Conservation (phyloP, 139 green algal genomes). For the Chlamydomonas sp. region DNA sequence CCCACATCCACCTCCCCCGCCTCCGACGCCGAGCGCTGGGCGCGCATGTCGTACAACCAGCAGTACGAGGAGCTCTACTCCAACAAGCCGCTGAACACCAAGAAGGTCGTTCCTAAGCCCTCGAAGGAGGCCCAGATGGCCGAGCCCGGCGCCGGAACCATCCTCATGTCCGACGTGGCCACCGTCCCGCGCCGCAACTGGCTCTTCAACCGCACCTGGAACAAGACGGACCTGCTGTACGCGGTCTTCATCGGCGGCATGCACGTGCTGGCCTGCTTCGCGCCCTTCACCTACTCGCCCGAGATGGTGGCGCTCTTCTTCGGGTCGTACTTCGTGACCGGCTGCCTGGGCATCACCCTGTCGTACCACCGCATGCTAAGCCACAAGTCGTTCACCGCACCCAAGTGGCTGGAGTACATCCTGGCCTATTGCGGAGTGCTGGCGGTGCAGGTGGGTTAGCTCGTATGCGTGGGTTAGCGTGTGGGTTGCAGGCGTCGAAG, state of each 20-base stretch:
- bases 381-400: constrained; percentile 91
- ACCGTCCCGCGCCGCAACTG: constrained; percentile 55
- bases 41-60: constrained; percentile 72
- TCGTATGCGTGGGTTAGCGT: constrained; percentile 75
- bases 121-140: constrained; percentile 65
- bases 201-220: constrained; percentile 74
- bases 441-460: constrained; percentile 84
- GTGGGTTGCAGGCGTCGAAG: neutral
- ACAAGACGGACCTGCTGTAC: constrained; percentile 81
- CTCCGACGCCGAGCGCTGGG: neutral
- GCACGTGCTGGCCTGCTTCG: constrained; percentile 78
- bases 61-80: constrained; percentile 86
- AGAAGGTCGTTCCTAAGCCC: constrained; percentile 82
- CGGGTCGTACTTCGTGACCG: constrained; percentile 93
- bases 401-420: constrained; percentile 99
- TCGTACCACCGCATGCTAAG: constrained; percentile 92
- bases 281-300: constrained; percentile 87
- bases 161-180: constrained; percentile 77
- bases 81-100: constrained; percentile 65
- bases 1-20: neutral
- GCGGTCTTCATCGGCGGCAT: constrained; percentile 81
- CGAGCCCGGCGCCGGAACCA: constrained; percentile 60
- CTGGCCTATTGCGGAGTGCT: constrained; percentile 98
- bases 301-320: constrained; percentile 85
- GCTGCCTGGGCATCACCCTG: constrained; percentile 97